Evolutionary conservation across 768 basidiomycete species (phyloP), one percentile per base, ranked within the genome.

Genomic region (Podaxis pistillaris): DNA sequence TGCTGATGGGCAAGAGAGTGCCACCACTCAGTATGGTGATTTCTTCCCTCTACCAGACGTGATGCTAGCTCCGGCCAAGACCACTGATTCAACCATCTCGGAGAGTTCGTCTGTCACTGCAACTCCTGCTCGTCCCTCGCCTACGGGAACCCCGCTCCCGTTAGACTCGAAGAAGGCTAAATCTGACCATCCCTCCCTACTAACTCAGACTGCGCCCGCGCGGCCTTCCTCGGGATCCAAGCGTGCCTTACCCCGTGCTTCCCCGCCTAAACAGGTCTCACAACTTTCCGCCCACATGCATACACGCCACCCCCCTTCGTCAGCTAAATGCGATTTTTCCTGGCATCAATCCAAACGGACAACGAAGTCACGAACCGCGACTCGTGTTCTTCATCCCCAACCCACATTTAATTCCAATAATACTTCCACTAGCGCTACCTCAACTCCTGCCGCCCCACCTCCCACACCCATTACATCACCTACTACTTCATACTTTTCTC

Each of bases 171-270:
- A 64, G 44, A 66, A 65, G 44, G 30, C 65, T 26, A 68, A 65
- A 53, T 59, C 68, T 57, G 71, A 71, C 28, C 77, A 74, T 26
- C 78, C 81, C 22, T 89, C 87, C 15, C 77, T 89, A 26, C 80
- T 89, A 40, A 85, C 85, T n/a, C 86, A 83, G 65, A 88, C 87
- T 7, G 87, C 87, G 3, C 86, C 86, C 30, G 68, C 69, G 59
- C 72, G 76, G 19, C 24, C 62, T 7, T 41, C 72, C n/a, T 65
- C 68, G 6, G 69, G 53, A 28, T 67, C 70, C n/a, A 66, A 72
- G 36, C 70, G 72, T 38, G 63, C 70, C 19, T 64, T 64, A 53
- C 64, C 68, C 17, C 74, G 75, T n/a, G 58, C 68, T 57, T 76
- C 80, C 13, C 79, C 80, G 37, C 75, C 77, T 22, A 76, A 73